Evolutionary conservation across 192 early-diverging fungal species (phyloP).

Genomic region (Gryganskiella cystojenkinii): DNA sequence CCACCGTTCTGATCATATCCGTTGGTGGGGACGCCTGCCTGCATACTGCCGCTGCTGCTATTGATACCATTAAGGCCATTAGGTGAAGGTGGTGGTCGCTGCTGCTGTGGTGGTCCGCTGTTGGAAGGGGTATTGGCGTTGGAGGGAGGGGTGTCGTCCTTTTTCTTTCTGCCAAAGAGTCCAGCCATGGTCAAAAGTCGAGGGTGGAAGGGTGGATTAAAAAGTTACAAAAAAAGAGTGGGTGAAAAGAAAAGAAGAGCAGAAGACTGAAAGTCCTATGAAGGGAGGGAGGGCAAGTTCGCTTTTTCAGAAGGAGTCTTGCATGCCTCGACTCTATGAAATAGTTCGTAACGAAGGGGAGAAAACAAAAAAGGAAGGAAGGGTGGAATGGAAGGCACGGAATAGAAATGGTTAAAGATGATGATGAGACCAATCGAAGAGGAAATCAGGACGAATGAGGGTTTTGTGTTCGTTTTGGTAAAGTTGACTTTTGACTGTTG

Average conservation of each 20-base stretch:
- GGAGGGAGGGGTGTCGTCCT: constrained; percentile 25
- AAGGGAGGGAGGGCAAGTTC: no score
- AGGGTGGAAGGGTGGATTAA: neutral
- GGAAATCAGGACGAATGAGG: no score
- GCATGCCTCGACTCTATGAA: no score
- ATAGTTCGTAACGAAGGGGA: no score
- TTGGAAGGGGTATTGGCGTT: neutral
- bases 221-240: neutral
- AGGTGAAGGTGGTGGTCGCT: constrained; percentile 41
- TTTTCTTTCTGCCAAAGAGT: constrained; percentile 42
- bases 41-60: constrained; percentile 18
- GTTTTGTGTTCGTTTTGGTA: no score
- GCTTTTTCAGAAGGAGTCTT: no score
- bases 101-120: constrained; percentile 11
- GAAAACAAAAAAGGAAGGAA: no score
- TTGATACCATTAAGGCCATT: constrained; percentile 28
- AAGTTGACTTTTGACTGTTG: no score
- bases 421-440: no score
- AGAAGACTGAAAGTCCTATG: no score
- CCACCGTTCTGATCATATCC: constrained; percentile 2
- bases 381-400: no score
- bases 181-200: constrained; percentile 6
- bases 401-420: no score
- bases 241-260: neutral
- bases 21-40: constrained; percentile 2